phyloP scores from a whole-genome alignment of 2,329 filamentous ascomycete species.

The Thelonectria olida region DNA sequence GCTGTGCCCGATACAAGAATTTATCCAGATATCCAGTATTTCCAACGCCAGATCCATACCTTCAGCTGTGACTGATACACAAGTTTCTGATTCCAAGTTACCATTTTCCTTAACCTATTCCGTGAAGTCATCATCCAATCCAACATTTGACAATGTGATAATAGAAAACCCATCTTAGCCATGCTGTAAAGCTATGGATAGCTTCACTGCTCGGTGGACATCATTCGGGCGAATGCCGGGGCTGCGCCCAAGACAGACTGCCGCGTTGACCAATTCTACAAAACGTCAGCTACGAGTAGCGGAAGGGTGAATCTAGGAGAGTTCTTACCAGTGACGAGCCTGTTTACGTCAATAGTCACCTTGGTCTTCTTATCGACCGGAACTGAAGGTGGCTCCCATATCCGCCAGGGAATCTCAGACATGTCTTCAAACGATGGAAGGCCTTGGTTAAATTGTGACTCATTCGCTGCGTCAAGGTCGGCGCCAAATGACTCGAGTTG shows the following conservation, averaged over 20 bases:
- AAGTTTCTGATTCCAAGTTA: background rate
- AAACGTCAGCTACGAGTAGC: conserved; percentile 6
- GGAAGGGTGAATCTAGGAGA: background rate
- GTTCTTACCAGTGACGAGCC: conserved; percentile 46
- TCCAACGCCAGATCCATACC: conserved; percentile 4
- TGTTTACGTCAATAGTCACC: conserved; percentile 47
- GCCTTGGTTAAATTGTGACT: conserved; percentile 16
- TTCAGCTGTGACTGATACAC: background rate
- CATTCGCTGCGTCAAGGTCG: background rate
- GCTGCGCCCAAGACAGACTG: conserved; percentile 51
- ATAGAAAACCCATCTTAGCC: background rate
- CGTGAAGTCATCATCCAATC: background rate
- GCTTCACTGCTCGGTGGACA: conserved; percentile 43
- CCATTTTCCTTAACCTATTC: background rate
- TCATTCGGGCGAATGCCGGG: conserved; percentile 52
- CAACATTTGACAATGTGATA: background rate
- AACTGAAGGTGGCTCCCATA: conserved; percentile 26
- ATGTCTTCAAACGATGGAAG: conserved; percentile 23
- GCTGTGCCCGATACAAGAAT: background rate
- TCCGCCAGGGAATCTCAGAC: conserved; percentile 20
- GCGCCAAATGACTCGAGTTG: conserved; percentile 21
- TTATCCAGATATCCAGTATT: conserved; percentile 16
- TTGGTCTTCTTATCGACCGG: conserved; percentile 41
- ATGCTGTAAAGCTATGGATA: conserved; percentile 26
- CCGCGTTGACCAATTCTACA: conserved; percentile 46